A percentile compares a stretch with the other conserved stretches of the same genome.
Conservation (phyloP, 148 eudicot genomes). For the Polygonum maritimum region DNA sequence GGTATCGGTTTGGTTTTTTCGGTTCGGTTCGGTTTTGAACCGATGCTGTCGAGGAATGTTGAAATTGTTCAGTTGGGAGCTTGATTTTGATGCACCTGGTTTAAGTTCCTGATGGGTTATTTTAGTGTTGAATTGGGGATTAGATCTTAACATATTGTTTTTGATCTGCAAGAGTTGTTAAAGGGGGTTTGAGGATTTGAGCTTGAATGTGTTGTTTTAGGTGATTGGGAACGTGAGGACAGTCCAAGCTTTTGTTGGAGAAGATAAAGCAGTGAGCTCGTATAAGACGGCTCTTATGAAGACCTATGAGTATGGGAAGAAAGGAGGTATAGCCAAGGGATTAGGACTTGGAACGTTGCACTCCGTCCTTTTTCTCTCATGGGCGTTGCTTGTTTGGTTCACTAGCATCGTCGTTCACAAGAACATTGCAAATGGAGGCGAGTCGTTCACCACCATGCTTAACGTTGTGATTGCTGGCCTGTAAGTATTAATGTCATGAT, state of each 20-base stretch:
- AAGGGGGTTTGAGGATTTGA: neutral
- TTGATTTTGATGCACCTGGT: neutral
- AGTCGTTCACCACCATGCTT: slow-evolving; percentile 98
- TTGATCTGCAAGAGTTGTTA: neutral
- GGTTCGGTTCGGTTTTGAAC: no score
- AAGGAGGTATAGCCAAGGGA: slow-evolving; percentile 94
- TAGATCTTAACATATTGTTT: neutral
- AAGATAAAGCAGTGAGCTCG: slow-evolving; percentile 68
- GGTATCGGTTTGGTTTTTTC: no score
- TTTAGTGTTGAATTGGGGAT: neutral
- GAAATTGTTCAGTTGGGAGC: neutral
- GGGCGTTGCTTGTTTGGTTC: slow-evolving; percentile 97
- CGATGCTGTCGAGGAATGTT: neutral
- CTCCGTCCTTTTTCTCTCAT: slow-evolving; percentile 83
- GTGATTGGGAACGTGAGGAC: slow-evolving; percentile 95
- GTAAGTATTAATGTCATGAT: slow-evolving; percentile 38
- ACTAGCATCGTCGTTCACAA: slow-evolving; percentile 89
- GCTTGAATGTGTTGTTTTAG: slow-evolving; percentile 21
- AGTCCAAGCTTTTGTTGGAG: slow-evolving; percentile 93
- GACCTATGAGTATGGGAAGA: slow-evolving; percentile 73
- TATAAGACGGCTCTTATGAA: slow-evolving; percentile 54
- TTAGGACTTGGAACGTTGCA: slow-evolving; percentile 84
- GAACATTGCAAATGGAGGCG: slow-evolving; percentile 81
- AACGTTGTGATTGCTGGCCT: slow-evolving; percentile 93
- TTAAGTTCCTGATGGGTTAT: neutral